Evolutionary conservation across 768 basidiomycete genomes (phyloP).

Genomic region (Xerocomus brunneocitrinus): DNA sequence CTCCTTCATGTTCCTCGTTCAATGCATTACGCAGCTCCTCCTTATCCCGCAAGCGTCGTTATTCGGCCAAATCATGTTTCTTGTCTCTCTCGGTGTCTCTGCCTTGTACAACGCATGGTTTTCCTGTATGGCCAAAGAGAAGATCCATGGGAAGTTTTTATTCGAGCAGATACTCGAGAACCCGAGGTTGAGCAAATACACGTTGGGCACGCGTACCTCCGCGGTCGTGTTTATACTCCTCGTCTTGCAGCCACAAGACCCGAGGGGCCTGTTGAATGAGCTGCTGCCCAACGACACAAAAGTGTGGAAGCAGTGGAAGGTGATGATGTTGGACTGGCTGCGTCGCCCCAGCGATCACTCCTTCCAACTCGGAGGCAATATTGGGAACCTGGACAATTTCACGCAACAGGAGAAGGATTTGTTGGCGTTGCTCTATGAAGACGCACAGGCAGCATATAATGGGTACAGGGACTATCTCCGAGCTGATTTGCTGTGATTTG

Average conservation of each 20-base stretch:
- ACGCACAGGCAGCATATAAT: constrained; percentile 9
- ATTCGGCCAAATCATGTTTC: constrained; percentile 31
- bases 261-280: constrained; percentile 9
- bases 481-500: neutral
- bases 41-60: constrained; percentile 26
- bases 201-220: constrained; percentile 12
- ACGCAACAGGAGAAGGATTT: constrained; percentile 10
- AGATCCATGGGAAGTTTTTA: constrained; percentile 11
- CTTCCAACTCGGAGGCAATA: neutral
- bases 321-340: constrained; percentile 3
- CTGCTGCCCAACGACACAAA: constrained; percentile 19
- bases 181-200: constrained; percentile 14
- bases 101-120: constrained; percentile 22
- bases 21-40: constrained; percentile 26
- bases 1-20: constrained; percentile 18
- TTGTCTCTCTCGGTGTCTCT: constrained; percentile 24
- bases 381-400: neutral
- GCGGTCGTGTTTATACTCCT: constrained; percentile 16
- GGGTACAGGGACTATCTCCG: constrained; percentile 11
- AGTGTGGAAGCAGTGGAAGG: constrained; percentile 22
- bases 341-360: neutral
- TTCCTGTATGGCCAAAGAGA: constrained; percentile 30
- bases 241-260: constrained; percentile 8
- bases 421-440: constrained; percentile 6
- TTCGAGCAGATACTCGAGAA: constrained; percentile 8